A percentile compares a stretch with the other conserved stretches of the same genome.
These are phyloP conservation scores for Diophrys appendiculata DNA, from an alignment of 73 alveolate species.

Conservation along the genomic window DNA sequence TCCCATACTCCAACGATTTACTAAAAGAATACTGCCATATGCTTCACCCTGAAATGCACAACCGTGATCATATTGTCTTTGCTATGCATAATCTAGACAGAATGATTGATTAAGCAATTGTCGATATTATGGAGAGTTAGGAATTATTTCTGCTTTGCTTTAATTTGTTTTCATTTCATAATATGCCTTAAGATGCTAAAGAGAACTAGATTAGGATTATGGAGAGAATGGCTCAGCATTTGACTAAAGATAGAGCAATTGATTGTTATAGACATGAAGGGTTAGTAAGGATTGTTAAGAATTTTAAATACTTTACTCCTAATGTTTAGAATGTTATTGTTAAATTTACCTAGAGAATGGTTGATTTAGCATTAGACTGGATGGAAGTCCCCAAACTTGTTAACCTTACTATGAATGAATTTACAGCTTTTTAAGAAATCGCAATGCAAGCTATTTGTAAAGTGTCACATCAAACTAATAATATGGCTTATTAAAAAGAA, in stretches of 20 bases:
- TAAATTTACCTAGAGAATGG: slow-evolving; percentile 20
- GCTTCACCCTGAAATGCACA: slow-evolving; percentile 61
- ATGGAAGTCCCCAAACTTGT: slow-evolving; percentile 35
- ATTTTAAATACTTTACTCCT: slow-evolving; percentile 27
- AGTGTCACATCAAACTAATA: slow-evolving; percentile 26
- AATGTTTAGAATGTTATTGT: slow-evolving; percentile 17
- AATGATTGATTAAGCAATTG: slow-evolving; percentile 41
- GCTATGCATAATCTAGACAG: slow-evolving; percentile 56
- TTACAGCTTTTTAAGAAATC: slow-evolving; percentile 41
- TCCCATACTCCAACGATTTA: slow-evolving; percentile 50
- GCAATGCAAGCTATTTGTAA: slow-evolving; percentile 57
- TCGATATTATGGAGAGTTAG: slow-evolving; percentile 37
- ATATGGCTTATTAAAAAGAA: slow-evolving; percentile 10
- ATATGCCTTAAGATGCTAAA: slow-evolving; percentile 53
- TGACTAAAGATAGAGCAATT: slow-evolving; percentile 47
- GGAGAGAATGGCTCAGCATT: slow-evolving; percentile 16
- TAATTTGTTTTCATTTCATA: slow-evolving; percentile 37
- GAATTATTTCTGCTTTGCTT: slow-evolving; percentile 43
- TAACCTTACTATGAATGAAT: slow-evolving; percentile 38
- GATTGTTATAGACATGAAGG: slow-evolving; percentile 48
- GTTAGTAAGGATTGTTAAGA: slow-evolving; percentile 31
- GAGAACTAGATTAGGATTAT: slow-evolving; percentile 43
- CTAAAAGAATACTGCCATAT: slow-evolving; percentile 56
- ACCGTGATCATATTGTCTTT: slow-evolving; percentile 54
- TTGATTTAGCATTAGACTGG: slow-evolving; percentile 23